A percentile compares a stretch with the other conserved stretches of the same genome.
Conservation (phyloP, 805 yeast species). For the Wickerhamomyces kurtzmanii region DNA sequence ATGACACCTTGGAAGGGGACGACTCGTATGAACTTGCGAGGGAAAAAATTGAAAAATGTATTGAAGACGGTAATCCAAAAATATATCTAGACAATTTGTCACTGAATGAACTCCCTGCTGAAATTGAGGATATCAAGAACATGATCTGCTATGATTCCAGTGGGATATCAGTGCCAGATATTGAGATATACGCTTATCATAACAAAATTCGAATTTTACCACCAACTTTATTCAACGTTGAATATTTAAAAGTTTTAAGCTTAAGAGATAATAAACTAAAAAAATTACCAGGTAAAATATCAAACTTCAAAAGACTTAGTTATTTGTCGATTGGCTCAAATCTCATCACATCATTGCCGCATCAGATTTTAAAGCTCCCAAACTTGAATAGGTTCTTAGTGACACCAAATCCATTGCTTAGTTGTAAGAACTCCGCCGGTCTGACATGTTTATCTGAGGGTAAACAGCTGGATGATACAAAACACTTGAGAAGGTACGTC, state of each 20-base stretch:
- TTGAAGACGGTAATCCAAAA: slow-evolving; percentile 35
- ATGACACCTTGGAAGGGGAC: slow-evolving; percentile 14
- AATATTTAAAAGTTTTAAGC: slow-evolving; percentile 39
- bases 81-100: slow-evolving; percentile 38
- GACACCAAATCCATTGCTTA: slow-evolving; percentile 50
- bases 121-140: slow-evolving; percentile 45
- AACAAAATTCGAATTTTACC: slow-evolving; percentile 38
- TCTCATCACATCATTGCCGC: slow-evolving; percentile 40
- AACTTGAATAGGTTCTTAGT: slow-evolving; percentile 35
- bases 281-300: slow-evolving; percentile 36
- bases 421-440: too few species aligned
- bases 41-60: slow-evolving; percentile 30
- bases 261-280: slow-evolving; percentile 40
- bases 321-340: slow-evolving; percentile 44
- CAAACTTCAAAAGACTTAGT: slow-evolving; percentile 28
- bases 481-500: slow-evolving; percentile 12
- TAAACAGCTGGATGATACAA: slow-evolving; percentile 6
- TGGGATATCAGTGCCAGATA: slow-evolving; percentile 23
- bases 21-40: slow-evolving; percentile 21
- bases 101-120: slow-evolving; percentile 42
- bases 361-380: slow-evolving; percentile 37
- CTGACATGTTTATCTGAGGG: slow-evolving; percentile 17
- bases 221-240: slow-evolving; percentile 39
- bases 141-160: slow-evolving; percentile 32
- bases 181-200: slow-evolving; percentile 41